Evolutionary conservation across 2,329 filamentous ascomycete genomes (phyloP).

Genomic region (Aspergillus candidus): DNA sequence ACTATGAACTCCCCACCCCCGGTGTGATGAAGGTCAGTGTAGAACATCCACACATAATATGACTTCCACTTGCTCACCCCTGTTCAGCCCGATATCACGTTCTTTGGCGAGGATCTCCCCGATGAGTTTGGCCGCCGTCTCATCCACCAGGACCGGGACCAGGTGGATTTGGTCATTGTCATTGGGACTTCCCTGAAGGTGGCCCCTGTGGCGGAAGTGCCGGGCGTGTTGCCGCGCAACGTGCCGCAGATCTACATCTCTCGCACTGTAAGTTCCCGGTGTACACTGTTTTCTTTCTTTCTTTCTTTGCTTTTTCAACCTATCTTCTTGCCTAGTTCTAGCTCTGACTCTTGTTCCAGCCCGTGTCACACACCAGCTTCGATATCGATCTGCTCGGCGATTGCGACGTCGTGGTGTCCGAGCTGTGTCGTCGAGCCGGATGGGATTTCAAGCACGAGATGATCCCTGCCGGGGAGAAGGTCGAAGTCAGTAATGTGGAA

Average conservation of each 20-base stretch:
- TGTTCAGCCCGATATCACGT: conserved; percentile 79
- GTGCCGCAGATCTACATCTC: conserved; percentile 90
- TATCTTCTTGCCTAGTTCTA: not conserved
- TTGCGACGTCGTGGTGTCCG: conserved; percentile 82
- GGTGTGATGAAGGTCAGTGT: conserved; percentile 68
- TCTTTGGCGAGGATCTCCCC: conserved; percentile 89
- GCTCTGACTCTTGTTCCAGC: conserved; percentile 35
- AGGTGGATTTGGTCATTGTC: conserved; percentile 84
- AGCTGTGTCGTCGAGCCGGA: conserved; percentile 72
- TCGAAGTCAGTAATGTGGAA: conserved; percentile 50
- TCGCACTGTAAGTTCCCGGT: conserved; percentile 51
- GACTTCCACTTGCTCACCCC: conserved; percentile 7
- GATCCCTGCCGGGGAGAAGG: conserved; percentile 61
- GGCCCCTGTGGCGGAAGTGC: conserved; percentile 87
- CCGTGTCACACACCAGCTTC: conserved; percentile 84
- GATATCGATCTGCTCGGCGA: conserved; percentile 95
- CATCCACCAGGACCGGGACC: conserved; percentile 70
- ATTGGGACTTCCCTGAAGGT: conserved; percentile 97
- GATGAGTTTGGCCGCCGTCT: conserved; percentile 75
- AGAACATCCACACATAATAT: not conserved
- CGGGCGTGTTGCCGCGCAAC: conserved; percentile 67
- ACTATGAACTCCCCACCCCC: conserved; percentile 60
- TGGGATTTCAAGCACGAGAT: conserved; percentile 81
- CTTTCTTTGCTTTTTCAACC: too few relatives aligned
- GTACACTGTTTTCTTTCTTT: not conserved